phyloP scores from a whole-genome alignment of 345 rosid genomes.

The Populus pruinosa region DNA sequence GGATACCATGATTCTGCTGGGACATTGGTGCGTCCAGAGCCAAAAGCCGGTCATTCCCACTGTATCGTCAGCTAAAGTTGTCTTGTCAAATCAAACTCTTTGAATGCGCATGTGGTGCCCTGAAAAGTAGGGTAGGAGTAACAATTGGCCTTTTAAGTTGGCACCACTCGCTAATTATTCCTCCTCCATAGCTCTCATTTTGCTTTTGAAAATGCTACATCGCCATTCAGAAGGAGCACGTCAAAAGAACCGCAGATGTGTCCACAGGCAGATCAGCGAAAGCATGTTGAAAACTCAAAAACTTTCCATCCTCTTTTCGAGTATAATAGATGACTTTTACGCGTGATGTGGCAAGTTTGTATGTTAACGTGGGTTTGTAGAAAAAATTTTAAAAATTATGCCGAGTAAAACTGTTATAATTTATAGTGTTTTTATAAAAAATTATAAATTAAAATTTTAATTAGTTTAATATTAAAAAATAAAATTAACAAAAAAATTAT shows the following conservation, averaged over 20 bases:
- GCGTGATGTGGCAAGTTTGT: too few species aligned
- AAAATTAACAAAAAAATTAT: too few species aligned
- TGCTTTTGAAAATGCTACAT: not conserved
- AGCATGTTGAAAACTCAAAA: not conserved
- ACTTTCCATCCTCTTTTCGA: not conserved
- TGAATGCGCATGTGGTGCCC: not conserved
- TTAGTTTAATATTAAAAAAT: too few species aligned
- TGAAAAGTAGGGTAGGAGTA: not conserved
- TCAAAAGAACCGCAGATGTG: not conserved
- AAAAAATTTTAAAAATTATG: too few species aligned
- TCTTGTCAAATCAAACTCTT: not conserved
- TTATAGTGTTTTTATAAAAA: too few species aligned
- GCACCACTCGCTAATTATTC: too few species aligned
- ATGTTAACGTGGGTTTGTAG: too few species aligned
- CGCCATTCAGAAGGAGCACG: not conserved
- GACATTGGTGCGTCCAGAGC: not conserved
- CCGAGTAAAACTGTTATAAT: too few species aligned
- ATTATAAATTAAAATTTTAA: too few species aligned
- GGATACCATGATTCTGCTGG: not conserved
- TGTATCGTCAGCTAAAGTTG: not conserved
- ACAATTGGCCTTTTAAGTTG: not conserved
- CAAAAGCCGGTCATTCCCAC: not conserved
- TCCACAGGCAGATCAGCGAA: not conserved
- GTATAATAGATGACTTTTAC: not conserved
- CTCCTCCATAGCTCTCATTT: not conserved